Base-by-base conservation (phyloP, 306 rosid species). In the Cotoneaster glaucophyllus region DNA sequence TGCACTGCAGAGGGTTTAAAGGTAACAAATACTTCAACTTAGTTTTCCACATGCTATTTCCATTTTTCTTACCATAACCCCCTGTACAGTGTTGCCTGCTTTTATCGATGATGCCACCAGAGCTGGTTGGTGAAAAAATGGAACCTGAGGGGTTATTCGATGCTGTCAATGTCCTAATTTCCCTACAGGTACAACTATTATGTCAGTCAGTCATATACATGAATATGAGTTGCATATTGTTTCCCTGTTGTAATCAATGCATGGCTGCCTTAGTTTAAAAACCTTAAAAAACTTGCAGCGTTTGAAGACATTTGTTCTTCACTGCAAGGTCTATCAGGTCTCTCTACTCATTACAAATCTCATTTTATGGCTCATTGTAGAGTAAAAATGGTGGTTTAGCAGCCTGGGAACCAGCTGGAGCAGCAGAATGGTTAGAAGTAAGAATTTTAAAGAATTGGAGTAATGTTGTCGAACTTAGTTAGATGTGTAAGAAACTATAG, bases 1-100 rank as follows among this genome's bases (percentile, higher is more conserved):
- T 85, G 93, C 44, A 89, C 97, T 7, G 93, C 97, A 14, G 97
- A 92, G 69, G 91, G 84, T 76, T 76, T 92, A 34, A 89, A 89
- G 92, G 97, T 91, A 78, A 70, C 44, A 39, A 39, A 4, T 0
- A 66, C 28, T 56, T 43, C 22, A 44, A 19, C 13, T 17, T 15
- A n/a, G 37, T n/a, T 15, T 1, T 37, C 26, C 0, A 39, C 14
- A 39, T 19, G 45, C 43, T 41, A 17, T 79, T 8, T 28, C 11
- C 44, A 39, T 39, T 5, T 22, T 53, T 4, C 73, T 64, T 10
- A 41, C 45, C 11, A 24, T 67, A 26, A 17, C 24, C 21, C 24
- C 10, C 5, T 59, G 1, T 57, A 2, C 74, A 91, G 93, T 89
- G 93, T 64, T 88, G 97, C 64, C 86, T 90, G 28, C 84, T 88